Conservation (phyloP, 495 filamentous ascomycete species). For the Parathielavia appendiculata region DNA sequence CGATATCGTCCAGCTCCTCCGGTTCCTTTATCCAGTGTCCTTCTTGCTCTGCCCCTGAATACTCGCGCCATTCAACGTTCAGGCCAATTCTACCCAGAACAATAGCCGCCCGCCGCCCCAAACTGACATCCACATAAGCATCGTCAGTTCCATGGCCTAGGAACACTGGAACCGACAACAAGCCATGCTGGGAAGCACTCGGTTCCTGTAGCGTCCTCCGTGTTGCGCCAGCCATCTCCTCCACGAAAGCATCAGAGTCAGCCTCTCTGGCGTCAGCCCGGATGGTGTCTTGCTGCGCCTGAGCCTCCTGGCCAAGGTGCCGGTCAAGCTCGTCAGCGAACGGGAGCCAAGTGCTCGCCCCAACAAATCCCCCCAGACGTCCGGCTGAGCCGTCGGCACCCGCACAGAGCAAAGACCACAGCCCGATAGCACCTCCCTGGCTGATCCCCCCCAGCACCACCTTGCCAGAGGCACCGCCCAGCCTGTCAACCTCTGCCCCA, state of each 20-base stretch:
- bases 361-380: conserved; percentile 36
- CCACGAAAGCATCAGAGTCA: conserved; percentile 3
- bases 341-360: conserved; percentile 52
- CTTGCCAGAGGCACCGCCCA: background rate
- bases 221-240: background rate
- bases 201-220: background rate
- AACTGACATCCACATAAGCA: conserved; percentile 12
- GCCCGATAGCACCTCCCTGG: conserved; percentile 46
- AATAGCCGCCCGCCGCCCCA: conserved; percentile 6
- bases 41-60: conserved; percentile 15
- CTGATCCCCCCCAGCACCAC: conserved; percentile 46
- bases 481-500: background rate
- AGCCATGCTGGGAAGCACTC: background rate
- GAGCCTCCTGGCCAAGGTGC: background rate
- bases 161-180: conserved; percentile 3
- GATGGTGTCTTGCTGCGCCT: background rate
- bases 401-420: conserved; percentile 34
- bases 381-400: background rate
- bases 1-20: conserved; percentile 21
- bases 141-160: conserved; percentile 12
- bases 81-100: conserved; percentile 10
- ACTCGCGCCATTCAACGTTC: conserved; percentile 13
- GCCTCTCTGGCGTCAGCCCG: background rate
- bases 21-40: conserved; percentile 22
- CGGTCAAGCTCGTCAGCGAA: conserved; percentile 25